These are phyloP conservation scores for Wallacemonas sp. DNA, from an alignment of 208 protist species.

Conservation along the genomic window DNA sequence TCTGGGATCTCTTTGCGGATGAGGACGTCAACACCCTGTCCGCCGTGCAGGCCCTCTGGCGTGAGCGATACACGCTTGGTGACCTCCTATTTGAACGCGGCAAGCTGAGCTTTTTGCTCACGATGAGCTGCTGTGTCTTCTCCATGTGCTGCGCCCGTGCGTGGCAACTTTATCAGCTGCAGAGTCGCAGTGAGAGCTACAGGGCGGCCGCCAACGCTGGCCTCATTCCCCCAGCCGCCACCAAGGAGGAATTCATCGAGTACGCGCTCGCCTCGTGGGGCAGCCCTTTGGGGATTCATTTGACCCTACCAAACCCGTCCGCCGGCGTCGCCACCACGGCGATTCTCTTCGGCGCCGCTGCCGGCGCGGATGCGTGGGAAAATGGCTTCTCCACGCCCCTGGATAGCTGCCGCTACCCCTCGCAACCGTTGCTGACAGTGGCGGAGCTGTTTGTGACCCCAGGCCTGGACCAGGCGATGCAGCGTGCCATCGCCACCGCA, in stretches of 20 bases:
- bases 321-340: background rate
- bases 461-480: slow-evolving; percentile 51
- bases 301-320: slow-evolving; percentile 23
- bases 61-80: slow-evolving; percentile 27
- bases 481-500: slow-evolving; percentile 49
- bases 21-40: slow-evolving; percentile 24
- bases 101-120: slow-evolving; percentile 51
- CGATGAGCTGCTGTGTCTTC: slow-evolving; percentile 59
- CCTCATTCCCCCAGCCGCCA: slow-evolving; percentile 29
- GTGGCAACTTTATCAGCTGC: slow-evolving; percentile 61
- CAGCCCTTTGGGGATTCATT: slow-evolving; percentile 62
- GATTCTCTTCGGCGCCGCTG: slow-evolving; percentile 16
- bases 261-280: slow-evolving; percentile 55
- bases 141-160: slow-evolving; percentile 49
- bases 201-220: slow-evolving; percentile 16
- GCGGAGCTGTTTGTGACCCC: slow-evolving; percentile 51
- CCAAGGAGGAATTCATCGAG: slow-evolving; percentile 59
- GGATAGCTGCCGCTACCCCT: slow-evolving; percentile 30
- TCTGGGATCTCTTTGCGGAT: slow-evolving; percentile 50
- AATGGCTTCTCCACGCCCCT: background rate
- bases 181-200: slow-evolving; percentile 15
- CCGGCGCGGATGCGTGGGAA: background rate
- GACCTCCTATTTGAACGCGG: slow-evolving; percentile 39
- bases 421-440: slow-evolving; percentile 27
- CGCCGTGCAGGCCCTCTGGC: slow-evolving; percentile 30